Evolutionary conservation across 2,329 filamentous ascomycete genomes (phyloP), one percentile per base, ranked within the genome.

Genomic region (Cladophialophora yegresii): DNA sequence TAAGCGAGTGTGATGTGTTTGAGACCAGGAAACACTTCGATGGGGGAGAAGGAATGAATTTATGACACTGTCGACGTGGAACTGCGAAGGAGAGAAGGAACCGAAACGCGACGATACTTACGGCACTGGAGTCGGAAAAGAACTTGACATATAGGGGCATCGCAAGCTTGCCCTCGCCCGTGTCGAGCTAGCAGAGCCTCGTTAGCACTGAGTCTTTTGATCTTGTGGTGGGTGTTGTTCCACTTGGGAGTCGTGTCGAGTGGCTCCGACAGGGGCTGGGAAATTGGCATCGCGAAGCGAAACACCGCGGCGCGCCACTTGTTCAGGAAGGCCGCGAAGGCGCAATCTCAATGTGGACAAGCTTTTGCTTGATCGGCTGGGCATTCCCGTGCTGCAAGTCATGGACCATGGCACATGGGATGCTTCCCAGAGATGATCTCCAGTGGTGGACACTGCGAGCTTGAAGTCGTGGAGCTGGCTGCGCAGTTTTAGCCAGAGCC

Each of bases 101-200:
- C 26, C 22, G 47, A 20, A 9, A 28, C 47, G 47, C 47, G 22
- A 28, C 47, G 47, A 51, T 28, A 51, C 20, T 51, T 13, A n/a
- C 47, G 20, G 47, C 20, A 28, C 26, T 28, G 26, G 26, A 28
- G 26, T 6, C 26, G 26, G 26, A 3, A 3, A 23, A 26, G 22
- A 26, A 26, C 10, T 9, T 13, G 22, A 47, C n/a, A 30, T 45
- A 33, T 49, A 47, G 40, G 32, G 36, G 59, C 12, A 26, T 40
- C 53, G 56, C 28, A 47, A 62, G 26, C 43, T 20, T 62, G 54
- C 30, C 26, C 10, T 53, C 22, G 33, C 30, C n/a, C 62, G 51
- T 43, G 43, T 50, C 30, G 45, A 67, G 53, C 59, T 57, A 58
- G 59, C 61, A 58, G 55, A 68, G 66, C 57, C 63, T 66, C 61